phyloP scores from a whole-genome alignment of 345 rosid species.

The Ceriops tagal region DNA sequence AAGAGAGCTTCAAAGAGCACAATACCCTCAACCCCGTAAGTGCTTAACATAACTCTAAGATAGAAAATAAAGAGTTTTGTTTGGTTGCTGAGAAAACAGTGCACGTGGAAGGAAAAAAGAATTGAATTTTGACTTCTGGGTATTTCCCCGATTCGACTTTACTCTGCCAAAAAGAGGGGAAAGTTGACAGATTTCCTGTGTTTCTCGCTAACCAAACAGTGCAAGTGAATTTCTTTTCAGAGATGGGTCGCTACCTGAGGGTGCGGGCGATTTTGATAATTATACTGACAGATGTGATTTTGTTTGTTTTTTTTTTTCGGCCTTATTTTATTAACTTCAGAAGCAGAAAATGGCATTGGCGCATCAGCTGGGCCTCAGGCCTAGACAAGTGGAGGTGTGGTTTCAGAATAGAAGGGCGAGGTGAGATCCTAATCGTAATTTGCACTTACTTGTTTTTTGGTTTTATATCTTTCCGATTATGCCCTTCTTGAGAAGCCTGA shows the following conservation, averaged over 20 bases:
- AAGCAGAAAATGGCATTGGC: conserved; percentile 89
- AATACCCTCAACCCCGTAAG: conserved; percentile 94
- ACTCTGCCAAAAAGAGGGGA: background rate
- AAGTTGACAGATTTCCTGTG: background rate
- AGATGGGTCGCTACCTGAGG: too few species aligned
- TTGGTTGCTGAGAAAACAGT: conserved; percentile 21
- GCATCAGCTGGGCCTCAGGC: conserved; percentile 27
- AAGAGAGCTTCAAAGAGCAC: conserved; percentile 92
- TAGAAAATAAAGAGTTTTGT: background rate
- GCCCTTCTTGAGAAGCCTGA: background rate
- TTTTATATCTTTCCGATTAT: background rate
- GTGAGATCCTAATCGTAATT: conserved; percentile 17
- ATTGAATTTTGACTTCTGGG: background rate
- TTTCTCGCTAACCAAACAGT: conserved; percentile 19
- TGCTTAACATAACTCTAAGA: conserved; percentile 12
- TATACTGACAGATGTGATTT: background rate
- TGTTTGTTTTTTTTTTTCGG: background rate
- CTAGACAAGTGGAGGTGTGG: conserved; percentile 40
- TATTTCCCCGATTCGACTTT: background rate
- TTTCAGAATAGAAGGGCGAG: conserved; percentile 40
- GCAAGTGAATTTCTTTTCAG: background rate
- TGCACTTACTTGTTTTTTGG: conserved; percentile 8
- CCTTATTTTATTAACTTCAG: conserved; percentile 33
- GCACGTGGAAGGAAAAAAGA: conserved; percentile 58
- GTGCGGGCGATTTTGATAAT: conserved; percentile 16